These are phyloP conservation scores for Neoarthrinium moseri DNA, from an alignment of 2,329 filamentous ascomycete genomes.

Conservation along the genomic window DNA sequence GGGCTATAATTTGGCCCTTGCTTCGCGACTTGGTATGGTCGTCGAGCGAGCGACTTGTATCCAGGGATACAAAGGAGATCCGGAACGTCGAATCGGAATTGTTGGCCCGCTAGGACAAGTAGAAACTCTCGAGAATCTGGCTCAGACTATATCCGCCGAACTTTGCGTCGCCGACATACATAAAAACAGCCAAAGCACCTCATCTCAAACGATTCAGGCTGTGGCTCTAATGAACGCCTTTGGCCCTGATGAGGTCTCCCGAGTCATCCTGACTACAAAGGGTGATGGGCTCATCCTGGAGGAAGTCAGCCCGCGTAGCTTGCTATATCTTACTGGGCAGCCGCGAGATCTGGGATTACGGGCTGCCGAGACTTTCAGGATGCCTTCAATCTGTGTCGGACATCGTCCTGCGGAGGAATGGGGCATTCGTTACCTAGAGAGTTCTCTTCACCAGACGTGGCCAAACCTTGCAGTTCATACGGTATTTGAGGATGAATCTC, in stretches of 20 bases:
- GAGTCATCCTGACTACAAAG: slow-evolving; percentile 5
- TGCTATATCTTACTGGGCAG: slow-evolving; percentile 16
- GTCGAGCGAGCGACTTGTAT: slow-evolving; percentile 5
- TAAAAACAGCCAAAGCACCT: slow-evolving; percentile 6
- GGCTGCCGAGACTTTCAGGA: slow-evolving; percentile 10
- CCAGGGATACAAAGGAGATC: slow-evolving; percentile 15
- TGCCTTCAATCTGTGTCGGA: slow-evolving; percentile 16
- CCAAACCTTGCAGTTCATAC: slow-evolving; percentile 11
- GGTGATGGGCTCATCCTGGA: neutral
- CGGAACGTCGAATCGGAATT: slow-evolving; percentile 15
- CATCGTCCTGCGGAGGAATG: slow-evolving; percentile 17
- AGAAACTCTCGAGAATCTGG: neutral
- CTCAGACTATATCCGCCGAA: neutral
- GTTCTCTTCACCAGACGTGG: slow-evolving; percentile 9
- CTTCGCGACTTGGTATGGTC: slow-evolving; percentile 8
- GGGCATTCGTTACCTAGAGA: slow-evolving; percentile 14
- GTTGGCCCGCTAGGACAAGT: slow-evolving; percentile 8
- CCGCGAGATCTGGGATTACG: slow-evolving; percentile 13
- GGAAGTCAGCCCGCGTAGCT: neutral
- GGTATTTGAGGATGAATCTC: slow-evolving; percentile 13
- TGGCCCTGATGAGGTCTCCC: slow-evolving; percentile 15
- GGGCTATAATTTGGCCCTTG: slow-evolving; percentile 15
- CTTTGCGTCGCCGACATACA: slow-evolving; percentile 9
- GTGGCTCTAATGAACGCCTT: slow-evolving; percentile 20
- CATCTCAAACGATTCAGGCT: neutral